Conservation (phyloP, 495 filamentous ascomycete species). For the Neohortaea acidophila region DNA sequence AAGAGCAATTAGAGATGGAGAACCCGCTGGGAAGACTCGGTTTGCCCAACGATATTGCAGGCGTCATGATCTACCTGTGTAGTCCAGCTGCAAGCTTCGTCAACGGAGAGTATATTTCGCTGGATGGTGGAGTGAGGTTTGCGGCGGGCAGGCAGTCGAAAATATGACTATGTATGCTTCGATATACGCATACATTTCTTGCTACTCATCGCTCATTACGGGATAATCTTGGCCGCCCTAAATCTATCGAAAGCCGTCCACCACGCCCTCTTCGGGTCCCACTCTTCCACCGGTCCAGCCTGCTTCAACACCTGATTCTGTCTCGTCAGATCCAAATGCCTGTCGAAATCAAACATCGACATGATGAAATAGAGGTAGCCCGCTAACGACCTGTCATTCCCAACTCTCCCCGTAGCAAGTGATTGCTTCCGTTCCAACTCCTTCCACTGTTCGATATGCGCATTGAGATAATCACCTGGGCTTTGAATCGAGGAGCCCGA, state of each 20-base stretch:
- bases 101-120: conserved; percentile 15
- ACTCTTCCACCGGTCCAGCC: conserved; percentile 20
- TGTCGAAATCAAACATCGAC: conserved; percentile 29
- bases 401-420: conserved; percentile 25
- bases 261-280: conserved; percentile 24
- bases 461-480: conserved; percentile 24
- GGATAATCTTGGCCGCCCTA: conserved; percentile 26
- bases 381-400: conserved; percentile 20
- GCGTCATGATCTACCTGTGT: conserved; percentile 57
- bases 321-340: conserved; percentile 27
- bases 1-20: conserved; percentile 43
- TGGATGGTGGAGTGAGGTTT: conserved; percentile 13
- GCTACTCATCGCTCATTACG: too few species aligned
- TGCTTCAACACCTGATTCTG: conserved; percentile 18
- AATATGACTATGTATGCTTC: too few species aligned
- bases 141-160: conserved; percentile 11
- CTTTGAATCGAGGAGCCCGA: conserved; percentile 21
- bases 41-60: conserved; percentile 55
- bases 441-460: conserved; percentile 25
- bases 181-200: too few species aligned
- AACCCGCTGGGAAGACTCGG: conserved; percentile 63
- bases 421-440: conserved; percentile 25
- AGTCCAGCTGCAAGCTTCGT: conserved; percentile 58
- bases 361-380: conserved; percentile 27
- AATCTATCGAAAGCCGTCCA: conserved; percentile 28